A percentile compares a stretch with the other conserved stretches of the same genome.
phyloP scores from a whole-genome alignment of 139 green algal genomes.

The Ettlia oleoabundans region DNA sequence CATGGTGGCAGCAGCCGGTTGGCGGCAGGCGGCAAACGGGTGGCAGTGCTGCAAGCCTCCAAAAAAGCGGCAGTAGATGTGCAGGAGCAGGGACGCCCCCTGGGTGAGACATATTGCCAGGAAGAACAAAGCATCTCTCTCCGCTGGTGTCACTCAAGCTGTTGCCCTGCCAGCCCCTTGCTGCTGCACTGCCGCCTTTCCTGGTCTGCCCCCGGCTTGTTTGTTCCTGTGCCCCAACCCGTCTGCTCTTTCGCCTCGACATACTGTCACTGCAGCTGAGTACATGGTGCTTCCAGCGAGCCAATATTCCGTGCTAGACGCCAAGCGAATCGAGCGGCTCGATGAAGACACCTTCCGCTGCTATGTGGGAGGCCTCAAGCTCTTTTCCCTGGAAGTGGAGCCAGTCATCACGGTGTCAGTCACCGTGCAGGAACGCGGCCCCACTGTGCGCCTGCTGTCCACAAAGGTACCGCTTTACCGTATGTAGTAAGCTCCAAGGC shows the following conservation, averaged over 20 bases:
- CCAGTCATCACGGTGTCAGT: slow-evolving; percentile 86
- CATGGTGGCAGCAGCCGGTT: neutral
- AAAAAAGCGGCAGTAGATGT: slow-evolving; percentile 33
- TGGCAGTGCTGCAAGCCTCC: slow-evolving; percentile 41
- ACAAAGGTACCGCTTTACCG: too few relatives aligned
- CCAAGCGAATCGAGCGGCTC: slow-evolving; percentile 77
- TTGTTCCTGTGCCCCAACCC: neutral
- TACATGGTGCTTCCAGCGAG: slow-evolving; percentile 90
- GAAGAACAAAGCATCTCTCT: too few relatives aligned
- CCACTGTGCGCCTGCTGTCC: slow-evolving; percentile 77
- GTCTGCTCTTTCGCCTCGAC: neutral
- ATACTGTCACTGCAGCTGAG: slow-evolving; percentile 50
- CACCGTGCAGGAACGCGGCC: slow-evolving; percentile 63
- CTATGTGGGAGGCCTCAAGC: slow-evolving; percentile 71
- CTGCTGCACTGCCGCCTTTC: neutral
- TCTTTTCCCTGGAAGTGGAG: slow-evolving; percentile 78
- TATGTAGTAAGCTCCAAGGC: too few relatives aligned
- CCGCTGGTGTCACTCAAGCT: too few relatives aligned
- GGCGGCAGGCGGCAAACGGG: slow-evolving; percentile 15
- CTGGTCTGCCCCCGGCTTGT: neutral
- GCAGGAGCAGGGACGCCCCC: slow-evolving; percentile 8
- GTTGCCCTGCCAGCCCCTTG: too few relatives aligned
- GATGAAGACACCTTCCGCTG: slow-evolving; percentile 82
- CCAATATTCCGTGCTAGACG: slow-evolving; percentile 91
- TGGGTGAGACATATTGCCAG: slow-evolving; percentile 19